Evolutionary conservation across 2,329 filamentous ascomycete genomes (phyloP).

Genomic region (Penicillium thymicola): DNA sequence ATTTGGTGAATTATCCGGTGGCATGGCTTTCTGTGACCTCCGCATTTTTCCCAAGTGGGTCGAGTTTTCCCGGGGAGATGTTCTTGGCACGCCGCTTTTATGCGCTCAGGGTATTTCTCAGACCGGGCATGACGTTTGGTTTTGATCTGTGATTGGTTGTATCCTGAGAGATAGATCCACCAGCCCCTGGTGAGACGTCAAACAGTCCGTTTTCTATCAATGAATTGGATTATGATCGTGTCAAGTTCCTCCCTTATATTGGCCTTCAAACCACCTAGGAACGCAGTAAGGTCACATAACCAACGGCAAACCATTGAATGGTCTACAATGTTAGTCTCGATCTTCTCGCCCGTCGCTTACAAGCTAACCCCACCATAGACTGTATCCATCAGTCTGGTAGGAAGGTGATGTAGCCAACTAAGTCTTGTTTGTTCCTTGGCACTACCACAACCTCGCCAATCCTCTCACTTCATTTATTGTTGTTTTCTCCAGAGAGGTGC

Average conservation of each 20-base stretch:
- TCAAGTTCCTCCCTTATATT: too few relatives aligned
- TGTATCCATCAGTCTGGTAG: too few relatives aligned
- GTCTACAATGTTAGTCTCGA: too few relatives aligned
- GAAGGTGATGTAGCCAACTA: neutral
- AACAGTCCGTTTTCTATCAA: too few relatives aligned
- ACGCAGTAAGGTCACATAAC: neutral
- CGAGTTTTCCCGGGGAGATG: neutral
- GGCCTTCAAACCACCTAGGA: neutral
- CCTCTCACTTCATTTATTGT: too few relatives aligned
- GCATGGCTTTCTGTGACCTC: neutral
- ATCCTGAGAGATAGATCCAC: neutral
- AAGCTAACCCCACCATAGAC: too few relatives aligned
- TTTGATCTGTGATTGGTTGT: neutral
- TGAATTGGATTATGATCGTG: too few relatives aligned
- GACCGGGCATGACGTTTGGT: neutral
- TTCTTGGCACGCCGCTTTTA: neutral
- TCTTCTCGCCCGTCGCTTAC: too few relatives aligned
- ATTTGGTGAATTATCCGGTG: neutral
- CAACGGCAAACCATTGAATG: too few relatives aligned
- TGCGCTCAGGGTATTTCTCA: neutral
- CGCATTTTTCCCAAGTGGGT: neutral
- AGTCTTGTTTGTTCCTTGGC: neutral
- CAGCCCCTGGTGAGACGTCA: neutral
- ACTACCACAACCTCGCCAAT: neutral
- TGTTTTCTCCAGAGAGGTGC: neutral